Evolutionary conservation across 176 grass and related monocot genomes (phyloP), one percentile per base, ranked within the genome.

Genomic region (Carex myosuroides): DNA sequence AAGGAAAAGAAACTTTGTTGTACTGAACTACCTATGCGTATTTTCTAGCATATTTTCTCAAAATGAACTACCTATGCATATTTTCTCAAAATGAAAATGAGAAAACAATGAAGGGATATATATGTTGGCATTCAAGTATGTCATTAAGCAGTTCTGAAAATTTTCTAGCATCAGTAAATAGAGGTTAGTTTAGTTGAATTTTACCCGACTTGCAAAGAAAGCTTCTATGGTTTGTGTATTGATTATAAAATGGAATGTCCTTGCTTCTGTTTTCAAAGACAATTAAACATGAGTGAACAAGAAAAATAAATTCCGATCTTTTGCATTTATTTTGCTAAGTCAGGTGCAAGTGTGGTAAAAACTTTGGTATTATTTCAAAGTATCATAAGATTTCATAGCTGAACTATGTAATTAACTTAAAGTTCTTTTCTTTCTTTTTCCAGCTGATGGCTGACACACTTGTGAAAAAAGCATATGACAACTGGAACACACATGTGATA

Each of bases 401-500:
- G 18, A 71, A 44, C 52, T 33, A 32, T 56, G 50, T 78, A 6
- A 78, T 78, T 24, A 56, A 33, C 12, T 78, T 33, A 78, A 78
- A 57, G 9, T 78, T 22, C 1, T 81, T 33, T 44, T 13, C 14
- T n/a, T 64, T 81, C 14, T 81, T 18, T 57, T 68, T 78, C 26
- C 68, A 97, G 94, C 85, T 91, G 29, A 90, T 90, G 72, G 87
- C 79, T 1, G 94, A 97, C 79, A 42, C 85, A 7, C 83, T 97
- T 58, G 94, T 97, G 58, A 93, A 93, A 64, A 90, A 90, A 90
- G 86, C 94, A 83, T 97, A 97, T 32, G 89, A 93, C 84, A 88
- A 93, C 64, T 97, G 94, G 94, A 87, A 88, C 42, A 69, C 80
- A 59, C 90, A 87, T 33, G 91, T 93, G 87, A 26, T 97, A 78